Evolutionary conservation across 805 yeast genomes (phyloP).

Genomic region (Wickerhamiella vanderwaltii): DNA sequence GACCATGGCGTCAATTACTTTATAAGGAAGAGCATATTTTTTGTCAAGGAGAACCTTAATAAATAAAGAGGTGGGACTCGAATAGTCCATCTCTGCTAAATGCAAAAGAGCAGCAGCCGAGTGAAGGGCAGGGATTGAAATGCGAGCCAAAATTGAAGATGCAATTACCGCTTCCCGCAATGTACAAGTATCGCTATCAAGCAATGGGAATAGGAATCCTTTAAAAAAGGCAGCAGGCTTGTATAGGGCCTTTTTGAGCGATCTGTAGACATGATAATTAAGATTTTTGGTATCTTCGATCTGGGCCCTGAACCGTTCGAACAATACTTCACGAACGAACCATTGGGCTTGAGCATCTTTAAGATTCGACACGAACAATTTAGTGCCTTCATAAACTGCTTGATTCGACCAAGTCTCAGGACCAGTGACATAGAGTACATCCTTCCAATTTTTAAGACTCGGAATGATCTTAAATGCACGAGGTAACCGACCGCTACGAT

Average conservation of each 20-base stretch:
- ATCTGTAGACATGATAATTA: conserved; percentile 85
- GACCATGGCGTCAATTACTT: conserved; percentile 87
- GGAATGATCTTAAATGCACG: conserved; percentile 92
- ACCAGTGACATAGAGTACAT: conserved; percentile 79
- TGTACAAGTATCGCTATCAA: conserved; percentile 69
- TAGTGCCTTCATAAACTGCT: conserved; percentile 89
- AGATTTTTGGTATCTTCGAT: conserved; percentile 38
- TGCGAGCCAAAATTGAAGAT: conserved; percentile 77
- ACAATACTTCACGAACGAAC: conserved; percentile 43
- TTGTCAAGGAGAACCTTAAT: conserved; percentile 83
- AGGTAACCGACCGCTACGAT: conserved; percentile 95
- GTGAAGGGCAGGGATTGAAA: conserved; percentile 88
- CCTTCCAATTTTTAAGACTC: conserved; percentile 88
- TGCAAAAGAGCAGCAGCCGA: conserved; percentile 91
- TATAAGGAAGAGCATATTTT: conserved; percentile 93
- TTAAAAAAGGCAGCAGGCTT: conserved; percentile 97
- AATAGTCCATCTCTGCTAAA: conserved; percentile 66
- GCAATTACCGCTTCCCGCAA: conserved; percentile 91
- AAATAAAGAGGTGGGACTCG: conserved; percentile 82
- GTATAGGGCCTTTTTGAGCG: conserved; percentile 83
- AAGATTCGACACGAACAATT: conserved; percentile 81
- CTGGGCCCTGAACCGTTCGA: conserved; percentile 32
- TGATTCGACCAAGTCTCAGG: conserved; percentile 94
- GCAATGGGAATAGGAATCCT: conserved; percentile 86
- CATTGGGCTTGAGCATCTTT: conserved; percentile 79